Evolutionary conservation across 495 filamentous ascomycete genomes (phyloP).

Genomic region (Lineolata rhizophorae): DNA sequence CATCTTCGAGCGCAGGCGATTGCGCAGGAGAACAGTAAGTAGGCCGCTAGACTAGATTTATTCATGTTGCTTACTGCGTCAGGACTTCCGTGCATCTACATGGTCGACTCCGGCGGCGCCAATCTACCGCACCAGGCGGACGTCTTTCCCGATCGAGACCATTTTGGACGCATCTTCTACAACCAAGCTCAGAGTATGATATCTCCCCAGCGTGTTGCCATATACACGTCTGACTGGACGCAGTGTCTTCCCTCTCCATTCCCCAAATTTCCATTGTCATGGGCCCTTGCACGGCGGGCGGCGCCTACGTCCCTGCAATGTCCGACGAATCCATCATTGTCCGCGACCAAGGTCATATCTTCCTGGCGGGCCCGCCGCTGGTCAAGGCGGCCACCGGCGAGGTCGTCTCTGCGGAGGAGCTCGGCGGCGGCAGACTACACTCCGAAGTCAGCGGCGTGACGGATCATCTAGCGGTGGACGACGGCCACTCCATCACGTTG

Average conservation of each 20-base stretch:
- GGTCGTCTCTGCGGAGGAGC: conserved; percentile 74
- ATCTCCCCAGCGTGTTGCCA: too few relatives aligned
- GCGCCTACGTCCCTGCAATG: conserved; percentile 93
- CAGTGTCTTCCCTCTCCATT: conserved; percentile 53
- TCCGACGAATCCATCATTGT: conserved; percentile 96
- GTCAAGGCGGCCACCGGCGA: conserved; percentile 96
- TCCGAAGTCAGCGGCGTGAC: conserved; percentile 83
- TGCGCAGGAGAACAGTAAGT: conserved; percentile 68
- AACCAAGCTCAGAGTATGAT: too few relatives aligned
- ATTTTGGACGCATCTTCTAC: conserved; percentile 96
- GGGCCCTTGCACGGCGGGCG: conserved; percentile 92
- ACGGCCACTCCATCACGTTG: conserved; percentile 79
- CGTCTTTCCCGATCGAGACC: conserved; percentile 87
- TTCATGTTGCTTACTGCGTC: too few relatives aligned
- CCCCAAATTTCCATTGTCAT: conserved; percentile 92
- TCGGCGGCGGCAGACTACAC: conserved; percentile 86
- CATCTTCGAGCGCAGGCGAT: conserved; percentile 84
- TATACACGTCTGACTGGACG: conserved; percentile 6
- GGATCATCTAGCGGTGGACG: conserved; percentile 86
- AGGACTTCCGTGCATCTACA: conserved; percentile 72
- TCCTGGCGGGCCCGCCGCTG: conserved; percentile 82
- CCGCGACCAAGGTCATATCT: conserved; percentile 83
- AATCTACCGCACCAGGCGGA: conserved; percentile 93
- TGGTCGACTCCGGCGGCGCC: conserved; percentile 90
- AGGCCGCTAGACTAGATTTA: conserved; percentile 3